Evolutionary conservation across 2,329 filamentous ascomycete species (phyloP), one percentile per base, ranked within the genome.

Genomic region (Calonectria pauciramosa): DNA sequence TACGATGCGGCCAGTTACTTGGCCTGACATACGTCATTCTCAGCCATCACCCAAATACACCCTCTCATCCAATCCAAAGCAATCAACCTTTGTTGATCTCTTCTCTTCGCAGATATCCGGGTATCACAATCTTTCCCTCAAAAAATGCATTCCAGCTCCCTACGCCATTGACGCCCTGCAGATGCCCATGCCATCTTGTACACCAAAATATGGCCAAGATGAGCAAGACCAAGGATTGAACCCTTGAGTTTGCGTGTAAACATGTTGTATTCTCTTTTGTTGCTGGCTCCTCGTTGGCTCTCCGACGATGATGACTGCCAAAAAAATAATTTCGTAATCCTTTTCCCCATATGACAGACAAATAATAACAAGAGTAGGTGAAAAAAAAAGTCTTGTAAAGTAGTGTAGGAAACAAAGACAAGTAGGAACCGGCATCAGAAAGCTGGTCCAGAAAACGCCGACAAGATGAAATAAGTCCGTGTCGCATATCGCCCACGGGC

Each of bases 191-290:
- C 26, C 28, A 51, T 32, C 32, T 52, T 28, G 34, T 38, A 38
- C 41, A 63, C 54, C 52, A 60, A 60, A 63, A 11, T 11, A n/a
- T 16, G 44, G 47, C 59, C 44, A 64, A 32, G 51, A 63, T 41
- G 36, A 41, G 23, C 41, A 41, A 63, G 34, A 41, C 34, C 34
- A 28, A 63, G 56, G 56, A 30, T 41, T 63, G 36, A 54, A 32
- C 28, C 32, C 36, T 47, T 47, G n/a, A 51, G n/a, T 63, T 34
- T 34, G 44, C 65, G 51, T 66, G 66, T 56, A 69, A 70, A 73
- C 49, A 70, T 60, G 71, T 73, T 73, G 71, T 73, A 73, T 73
- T 73, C 68, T 67, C 67, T 73, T 73, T 70, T 60, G 30, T 66
- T 70, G 59, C 30, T 67, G 71, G 51, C 71, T 54, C 32, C 59